Evolutionary conservation across 2,329 filamentous ascomycete species (phyloP), one percentile per base, ranked within the genome.

Genomic region (Verticillium albo-atrum): DNA sequence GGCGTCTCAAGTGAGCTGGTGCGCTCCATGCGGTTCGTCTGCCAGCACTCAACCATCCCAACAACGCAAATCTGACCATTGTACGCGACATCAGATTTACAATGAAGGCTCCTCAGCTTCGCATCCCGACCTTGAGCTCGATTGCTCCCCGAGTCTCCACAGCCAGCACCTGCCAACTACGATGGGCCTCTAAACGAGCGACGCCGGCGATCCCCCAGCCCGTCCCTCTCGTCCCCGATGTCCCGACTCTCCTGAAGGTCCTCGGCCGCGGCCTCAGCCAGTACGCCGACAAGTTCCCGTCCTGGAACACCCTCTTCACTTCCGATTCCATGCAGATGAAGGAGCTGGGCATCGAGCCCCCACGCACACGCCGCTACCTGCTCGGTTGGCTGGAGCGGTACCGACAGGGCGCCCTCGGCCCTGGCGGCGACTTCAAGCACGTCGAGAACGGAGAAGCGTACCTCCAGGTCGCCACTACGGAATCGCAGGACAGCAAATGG

Each of bases 291-390:
- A 98, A 98, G 75, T 91, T 99, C 68, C 87, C 90, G 2, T 89
- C 89, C 12, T 98, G 95, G 95, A 89, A 95, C 57, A 85, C 91
- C 6, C 86, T 99, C 53, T 98, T 98, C 82, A 88, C 88, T 53
- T 81, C 95, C 64, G 88, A 86, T 25, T 92, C 91, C 20, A 74
- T 81, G 52, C 88, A 98, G 75, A 82, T 99, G 65, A 87, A 88
- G 65, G 88, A 94, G 67, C 82, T 95, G 20, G 94, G 95, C 59
- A 82, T 98, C 63, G 94, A 98, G 72, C 92, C 92, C 15, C 84
- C 94, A 20, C 88, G 94, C 52, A 85, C 86, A 65, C 85, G 95
- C 63, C 83, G 89, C 60, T 99, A 98, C 71, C 83, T 99, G 17
- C 78, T 98, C 54, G 86, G 88, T 64, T 97, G 94, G 91, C 85